These are phyloP conservation scores for Arachis monticola DNA, from an alignment of 331 rosid genomes.

Conservation along the genomic window DNA sequence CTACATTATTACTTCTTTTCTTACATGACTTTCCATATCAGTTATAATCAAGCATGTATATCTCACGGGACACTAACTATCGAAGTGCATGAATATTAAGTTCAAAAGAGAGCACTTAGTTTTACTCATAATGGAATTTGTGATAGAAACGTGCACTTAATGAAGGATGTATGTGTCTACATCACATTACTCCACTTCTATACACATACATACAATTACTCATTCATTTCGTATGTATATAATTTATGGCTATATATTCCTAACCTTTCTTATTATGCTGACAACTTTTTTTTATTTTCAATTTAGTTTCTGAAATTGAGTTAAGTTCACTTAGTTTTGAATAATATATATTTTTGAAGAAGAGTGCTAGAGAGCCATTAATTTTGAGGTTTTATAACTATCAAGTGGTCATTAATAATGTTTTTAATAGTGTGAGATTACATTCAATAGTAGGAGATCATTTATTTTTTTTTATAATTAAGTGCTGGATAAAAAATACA, in stretches of 20 bases:
- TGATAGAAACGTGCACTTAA: constrained; percentile 20
- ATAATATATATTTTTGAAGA: too few relatives aligned
- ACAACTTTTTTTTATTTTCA: not conserved
- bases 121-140: not conserved
- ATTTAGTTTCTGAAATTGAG: too few relatives aligned
- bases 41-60: constrained; percentile 1
- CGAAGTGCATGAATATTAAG: not conserved
- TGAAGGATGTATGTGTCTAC: not conserved
- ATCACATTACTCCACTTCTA: not conserved
- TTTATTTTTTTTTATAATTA: too few relatives aligned
- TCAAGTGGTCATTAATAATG: too few relatives aligned
- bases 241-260: constrained; percentile 13
- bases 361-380: too few relatives aligned
- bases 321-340: too few relatives aligned
- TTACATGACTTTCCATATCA: not conserved
- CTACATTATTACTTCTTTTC: not conserved
- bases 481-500: too few relatives aligned
- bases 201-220: not conserved
- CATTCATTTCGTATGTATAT: not conserved
- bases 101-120: not conserved
- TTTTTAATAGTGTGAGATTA: too few relatives aligned
- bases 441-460: too few relatives aligned
- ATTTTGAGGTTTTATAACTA: too few relatives aligned
- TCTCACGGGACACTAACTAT: constrained; percentile 16
- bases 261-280: not conserved